A percentile compares a stretch with the other conserved stretches of the same genome.
phyloP scores from a whole-genome alignment of 2,329 filamentous ascomycete genomes.

The Sclerotinia borealis region DNA sequence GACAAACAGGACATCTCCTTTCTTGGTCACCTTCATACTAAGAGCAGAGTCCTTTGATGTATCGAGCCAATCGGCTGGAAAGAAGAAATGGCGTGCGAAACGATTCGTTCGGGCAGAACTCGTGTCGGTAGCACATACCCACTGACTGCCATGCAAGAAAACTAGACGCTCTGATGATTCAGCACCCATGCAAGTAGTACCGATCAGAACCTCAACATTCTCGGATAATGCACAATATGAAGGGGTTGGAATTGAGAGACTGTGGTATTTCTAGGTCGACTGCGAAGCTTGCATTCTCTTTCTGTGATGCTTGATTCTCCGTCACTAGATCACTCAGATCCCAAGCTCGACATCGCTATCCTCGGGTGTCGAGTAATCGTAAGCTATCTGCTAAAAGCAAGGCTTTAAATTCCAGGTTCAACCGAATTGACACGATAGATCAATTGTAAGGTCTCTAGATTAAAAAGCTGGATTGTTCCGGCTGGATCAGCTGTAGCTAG shows the following conservation, averaged over 20 bases:
- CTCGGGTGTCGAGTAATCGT: no score
- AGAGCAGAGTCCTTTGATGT: constrained; percentile 4
- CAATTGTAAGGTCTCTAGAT: no score
- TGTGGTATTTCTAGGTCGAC: no score
- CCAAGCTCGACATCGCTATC: no score
- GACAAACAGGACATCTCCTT: constrained; percentile 18
- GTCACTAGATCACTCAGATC: no score
- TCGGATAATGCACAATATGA: background rate
- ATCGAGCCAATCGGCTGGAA: constrained; percentile 15
- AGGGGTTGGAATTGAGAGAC: background rate
- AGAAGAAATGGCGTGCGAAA: background rate
- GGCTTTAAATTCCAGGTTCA: no score
- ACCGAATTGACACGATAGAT: no score
- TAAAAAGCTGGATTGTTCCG: no score
- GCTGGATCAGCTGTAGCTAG: no score
- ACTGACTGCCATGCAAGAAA: background rate
- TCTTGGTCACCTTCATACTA: constrained; percentile 14
- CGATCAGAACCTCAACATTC: background rate
- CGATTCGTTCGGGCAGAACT: background rate
- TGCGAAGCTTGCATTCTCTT: no score
- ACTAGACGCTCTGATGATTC: background rate
- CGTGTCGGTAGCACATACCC: background rate
- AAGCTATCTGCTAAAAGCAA: no score
- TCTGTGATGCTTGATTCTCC: no score
- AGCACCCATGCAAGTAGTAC: background rate